Evolutionary conservation across 768 basidiomycete genomes (phyloP), one percentile per base, ranked within the genome.

Genomic region (Hygrocybe punicea): DNA sequence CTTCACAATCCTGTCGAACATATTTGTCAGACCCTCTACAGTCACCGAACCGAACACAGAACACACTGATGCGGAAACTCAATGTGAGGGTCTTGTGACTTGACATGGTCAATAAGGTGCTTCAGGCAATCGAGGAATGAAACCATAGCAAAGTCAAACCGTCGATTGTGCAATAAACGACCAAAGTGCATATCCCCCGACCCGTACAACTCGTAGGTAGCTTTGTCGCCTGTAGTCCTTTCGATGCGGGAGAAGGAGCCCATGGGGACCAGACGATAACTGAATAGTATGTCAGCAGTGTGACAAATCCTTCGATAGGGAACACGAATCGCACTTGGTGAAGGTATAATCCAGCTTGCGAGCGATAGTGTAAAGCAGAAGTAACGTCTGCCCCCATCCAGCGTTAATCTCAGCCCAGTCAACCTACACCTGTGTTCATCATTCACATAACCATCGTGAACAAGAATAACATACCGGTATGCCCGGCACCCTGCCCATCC

Each of bases 321-420:
- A 51, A 42, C 17, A 44, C 53, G 44, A 25, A 40, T 63, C 84
- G 62, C 71, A 94, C 94, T 84, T 84, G 65, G 89, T 86, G 63
- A 97, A 98, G 4, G 83, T 84, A 65, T 86, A 92, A 59, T 93
- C 93, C 13, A 97, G 83, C 72, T 98, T 99, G 55, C 89, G 81
- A 10, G 93, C 93, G 49, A 99, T 84, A 6, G 93, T 93, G 66
- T 96, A 91, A 35, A 98, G 74, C 55, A 98, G 78, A 16, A 98
- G 79, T n/a, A 96, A 77, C 0, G 95, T 92, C 67, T 97, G 89
- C 1, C 97, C 97, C 94, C 96, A 97, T 16, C 97, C 97, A 10
- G 97, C 97, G 67, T 98, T 98, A 69, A 98, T 94, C 73, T 99
- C 97, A 2, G 92, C 84, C 95, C 95, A 99, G 67, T 98, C 97